Evolutionary conservation across 2,329 filamentous ascomycete species (phyloP), one percentile per base, ranked within the genome.

Genomic region (Byssoonygena ceratinophila): DNA sequence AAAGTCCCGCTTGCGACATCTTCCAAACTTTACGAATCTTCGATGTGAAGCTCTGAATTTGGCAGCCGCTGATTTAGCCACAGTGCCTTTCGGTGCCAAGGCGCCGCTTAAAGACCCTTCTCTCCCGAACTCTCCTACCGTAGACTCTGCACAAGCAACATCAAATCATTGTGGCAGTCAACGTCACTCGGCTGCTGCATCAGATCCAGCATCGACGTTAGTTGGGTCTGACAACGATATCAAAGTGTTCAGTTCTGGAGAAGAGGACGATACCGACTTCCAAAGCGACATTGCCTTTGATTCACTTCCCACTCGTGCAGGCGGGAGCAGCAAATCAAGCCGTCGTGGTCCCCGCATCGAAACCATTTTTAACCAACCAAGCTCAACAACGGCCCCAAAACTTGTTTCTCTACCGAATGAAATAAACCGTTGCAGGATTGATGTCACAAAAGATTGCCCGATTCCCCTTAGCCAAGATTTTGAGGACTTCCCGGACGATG

Each of bases 211-310:
- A 27, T 82, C 79, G 29, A 80, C 77, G 49, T 69, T 79, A 39
- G 71, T 79, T 49, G 79, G 77, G 16, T 83, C 80, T 25, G 80
- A 83, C 60, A 75, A 72, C 60, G 80, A 82, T 59, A 75, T 75
- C 56, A 74, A 76, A 52, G 71, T 75, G 27, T 71, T 79, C 57
- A 75, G 74, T 37, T 80, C 77, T 20, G 71, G 74, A 27, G 79
- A 82, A 55, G 80, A 81, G 58, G 78, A 81, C 59, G 81, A 81
- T 55, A 75, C 75, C 45, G 80, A 82, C 59, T 72, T 78, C 57
- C 74, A 78, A 59, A 82, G 78, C 58, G 80, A 83, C 57, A 80
- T 76, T 22, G 72, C 76, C 14, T 83, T 78, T 66, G 80, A 83
- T 65, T 83, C 80, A 46, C 69, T 82, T 54, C 78, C 77, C 54